Evolutionary conservation across 2,329 filamentous ascomycete genomes (phyloP), one percentile per base, ranked within the genome.

Genomic region (Phaeosphaeriaceae sp.): DNA sequence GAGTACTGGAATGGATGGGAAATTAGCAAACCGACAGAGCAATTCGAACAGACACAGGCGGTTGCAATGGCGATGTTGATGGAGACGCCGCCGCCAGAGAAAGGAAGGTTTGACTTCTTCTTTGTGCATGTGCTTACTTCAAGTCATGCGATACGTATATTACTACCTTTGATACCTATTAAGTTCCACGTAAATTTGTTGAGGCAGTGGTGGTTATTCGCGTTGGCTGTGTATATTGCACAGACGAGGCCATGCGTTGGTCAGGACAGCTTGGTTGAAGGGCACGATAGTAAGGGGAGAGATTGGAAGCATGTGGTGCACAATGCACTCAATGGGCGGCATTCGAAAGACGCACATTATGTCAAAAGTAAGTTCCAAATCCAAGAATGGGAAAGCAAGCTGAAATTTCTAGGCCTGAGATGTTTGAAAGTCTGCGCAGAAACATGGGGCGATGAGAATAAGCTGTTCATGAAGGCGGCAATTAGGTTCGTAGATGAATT

Each of bases 1-100:
- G 88, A 95, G 60, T 90, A 97, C 76, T 97, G 92, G 90, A 94
- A 95, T 59, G 87, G 88, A 3, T 97, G 92, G 92, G 66, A 68
- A 8, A 79, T 95, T 8, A 50, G 58, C 17, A 81, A 92, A 52
- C 87, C 89, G 1, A 79, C 81, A n/a, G 80, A 82, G 57, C 87
- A 92, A 64, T 95, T 97, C 67, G 82, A 85, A 49, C 82, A 88
- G 48, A 89, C 87, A 1, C 84, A 87, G 56, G 75, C 79, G 49
- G 73, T 81, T 3, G 83, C 83, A 2, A 76, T 79, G 1, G 81
- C 83, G 0, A 72, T 92, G 6, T 79, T 91, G 4, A 79, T 83
- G 5, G 85, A 84, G 3, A 68, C 68, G 6, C 56, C 67, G 23
- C 28, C 56, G 12, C 79, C 66, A 1, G 60, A 55, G 15, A 43